Conservation (phyloP, 2,329 filamentous ascomycete genomes). For the Colletotrichum paranaense region DNA sequence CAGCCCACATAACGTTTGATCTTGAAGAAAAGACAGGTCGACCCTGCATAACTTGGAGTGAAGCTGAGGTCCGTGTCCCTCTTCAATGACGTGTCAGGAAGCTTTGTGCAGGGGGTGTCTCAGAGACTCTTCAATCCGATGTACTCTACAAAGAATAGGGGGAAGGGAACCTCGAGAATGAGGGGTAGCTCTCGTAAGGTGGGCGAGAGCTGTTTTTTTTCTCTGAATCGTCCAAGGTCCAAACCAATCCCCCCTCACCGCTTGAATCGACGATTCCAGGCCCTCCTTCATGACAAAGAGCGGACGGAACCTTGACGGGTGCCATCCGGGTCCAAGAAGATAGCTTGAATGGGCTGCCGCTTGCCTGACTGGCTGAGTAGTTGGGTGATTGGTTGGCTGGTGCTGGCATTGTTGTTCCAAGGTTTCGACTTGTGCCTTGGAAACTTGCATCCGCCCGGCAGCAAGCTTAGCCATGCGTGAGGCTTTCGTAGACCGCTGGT, state of each 20-base stretch:
- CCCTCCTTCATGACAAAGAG: neutral
- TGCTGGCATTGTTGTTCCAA: neutral
- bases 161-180: neutral
- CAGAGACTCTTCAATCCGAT: neutral
- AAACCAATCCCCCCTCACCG: neutral
- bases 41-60: constrained; percentile 2
- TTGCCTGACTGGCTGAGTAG: neutral
- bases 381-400: neutral
- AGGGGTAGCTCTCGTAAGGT: constrained; percentile 12
- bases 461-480: neutral
- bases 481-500: neutral
- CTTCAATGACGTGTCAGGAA: constrained; percentile 22
- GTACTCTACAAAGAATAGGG: neutral
- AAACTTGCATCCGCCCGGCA: neutral
- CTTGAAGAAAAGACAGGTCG: neutral
- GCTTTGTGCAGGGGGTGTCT: constrained; percentile 16
- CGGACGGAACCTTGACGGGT: neutral
- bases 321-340: neutral
- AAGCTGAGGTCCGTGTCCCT: neutral
- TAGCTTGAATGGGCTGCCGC: neutral
- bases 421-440: neutral
- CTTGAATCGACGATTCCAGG: neutral
- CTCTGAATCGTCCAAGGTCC: neutral
- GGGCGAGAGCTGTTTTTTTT: neutral
- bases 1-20: neutral